Base-by-base conservation (phyloP, 208 protist species). In the Vickermania ingenoplastis region DNA sequence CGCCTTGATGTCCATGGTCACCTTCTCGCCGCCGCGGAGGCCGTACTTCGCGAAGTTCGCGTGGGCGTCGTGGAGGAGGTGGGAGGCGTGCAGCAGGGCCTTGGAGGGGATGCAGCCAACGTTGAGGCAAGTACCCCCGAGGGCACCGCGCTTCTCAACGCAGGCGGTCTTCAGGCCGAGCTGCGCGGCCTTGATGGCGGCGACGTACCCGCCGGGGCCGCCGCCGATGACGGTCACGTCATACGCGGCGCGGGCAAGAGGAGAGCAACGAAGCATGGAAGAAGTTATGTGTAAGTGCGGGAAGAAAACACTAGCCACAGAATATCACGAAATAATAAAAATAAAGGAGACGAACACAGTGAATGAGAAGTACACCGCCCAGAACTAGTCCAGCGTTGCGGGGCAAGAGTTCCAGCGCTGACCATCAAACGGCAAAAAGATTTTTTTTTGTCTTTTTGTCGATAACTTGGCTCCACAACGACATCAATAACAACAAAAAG, bases 81-180 rank as follows among this genome's bases (percentile, higher is more conserved):
- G 98, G 26, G 97, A 98, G 28, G 97, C 90, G 73, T 99, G 91
- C 0, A 99, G 88, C 2, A 99, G 91, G 31, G 97, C 86, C 86
- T 99, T 99, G 55, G 98, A 99, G 13, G 99, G 99, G 68, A 99
- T 99, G 88, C 98, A 99, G 29, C 96, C 98, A 29, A 99, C 98
- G 76, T 99, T 99, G n/a, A 99, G 86, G 87, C 98, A 99, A 17
- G 97, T 99, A 61, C 97, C 97, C 28, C 98, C 98, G 22, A 99
- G 91, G 31, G 85, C 59, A 28, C 98, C 97, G 61, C 98, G 89
- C 81, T 98, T 99, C 75, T 99, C 99, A 27, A 99, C 76, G 73
- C 98, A 99, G 7, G 96, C 90, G 0, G 97, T 97, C 65, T 99
- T 99, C 30, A 99, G 67, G 26, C 98, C 98, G 2, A 99, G 85